Percentiles rank a stretch among this genome's conserved stretches.
Conservation (phyloP, 257 asterid species). For the Ilex asprella region DNA sequence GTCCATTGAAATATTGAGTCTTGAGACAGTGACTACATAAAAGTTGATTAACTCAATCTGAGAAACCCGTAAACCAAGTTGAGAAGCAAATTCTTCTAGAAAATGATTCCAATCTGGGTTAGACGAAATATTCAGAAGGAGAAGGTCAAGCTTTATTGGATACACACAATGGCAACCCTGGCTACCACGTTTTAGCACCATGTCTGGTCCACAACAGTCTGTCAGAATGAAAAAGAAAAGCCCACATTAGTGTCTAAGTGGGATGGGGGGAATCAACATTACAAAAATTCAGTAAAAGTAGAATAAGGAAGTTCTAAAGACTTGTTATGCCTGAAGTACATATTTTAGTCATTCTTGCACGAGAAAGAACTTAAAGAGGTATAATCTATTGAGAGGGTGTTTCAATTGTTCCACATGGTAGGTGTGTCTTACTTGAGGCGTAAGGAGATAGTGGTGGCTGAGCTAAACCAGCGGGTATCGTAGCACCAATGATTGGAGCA, state of each 20-base stretch:
- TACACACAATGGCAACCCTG: slow-evolving; percentile 76
- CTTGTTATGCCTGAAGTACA: not conserved
- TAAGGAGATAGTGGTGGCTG: slow-evolving; percentile 87
- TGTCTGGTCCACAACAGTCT: slow-evolving; percentile 90
- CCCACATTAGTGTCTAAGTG: slow-evolving; percentile 1
- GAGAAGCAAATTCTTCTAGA: slow-evolving; percentile 70
- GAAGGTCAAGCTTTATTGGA: slow-evolving; percentile 82
- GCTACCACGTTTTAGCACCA: slow-evolving; percentile 70
- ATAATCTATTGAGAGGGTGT: too few relatives aligned
- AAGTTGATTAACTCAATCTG: slow-evolving; percentile 93
- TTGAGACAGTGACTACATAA: slow-evolving; percentile 62
- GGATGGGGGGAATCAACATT: too few relatives aligned
- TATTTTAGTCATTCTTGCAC: not conserved
- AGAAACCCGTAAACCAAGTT: slow-evolving; percentile 55
- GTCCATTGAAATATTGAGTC: slow-evolving; percentile 94
- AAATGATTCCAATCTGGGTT: slow-evolving; percentile 74
- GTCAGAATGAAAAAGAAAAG: slow-evolving; percentile 21
- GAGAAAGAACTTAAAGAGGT: too few relatives aligned
- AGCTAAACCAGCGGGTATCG: slow-evolving; percentile 63
- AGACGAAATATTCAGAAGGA: slow-evolving; percentile 76
- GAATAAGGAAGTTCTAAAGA: not conserved
- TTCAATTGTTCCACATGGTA: not conserved
- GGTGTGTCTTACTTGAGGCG: slow-evolving; percentile 51
- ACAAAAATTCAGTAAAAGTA: not conserved
- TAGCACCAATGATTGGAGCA: slow-evolving; percentile 50